phyloP scores from a whole-genome alignment of 2,329 filamentous ascomycete genomes.

The Amesomyces nigricolor region DNA sequence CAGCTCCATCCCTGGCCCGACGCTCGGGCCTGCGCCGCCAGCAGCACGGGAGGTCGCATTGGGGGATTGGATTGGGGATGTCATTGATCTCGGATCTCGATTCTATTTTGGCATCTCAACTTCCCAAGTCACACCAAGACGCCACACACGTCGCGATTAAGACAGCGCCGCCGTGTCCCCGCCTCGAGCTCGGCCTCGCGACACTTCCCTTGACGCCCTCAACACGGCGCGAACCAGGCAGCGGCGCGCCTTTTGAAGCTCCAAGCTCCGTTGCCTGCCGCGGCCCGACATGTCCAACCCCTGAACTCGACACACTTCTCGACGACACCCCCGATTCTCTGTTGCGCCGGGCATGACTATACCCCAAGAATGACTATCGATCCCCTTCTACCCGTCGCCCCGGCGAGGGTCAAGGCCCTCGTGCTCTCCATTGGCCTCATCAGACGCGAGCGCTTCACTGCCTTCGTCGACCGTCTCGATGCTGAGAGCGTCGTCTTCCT shows the following conservation, averaged over 20 bases:
- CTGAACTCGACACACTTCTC: constrained; percentile 4
- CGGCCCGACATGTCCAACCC: constrained; percentile 22
- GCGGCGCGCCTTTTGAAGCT: not conserved
- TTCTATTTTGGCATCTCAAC: not conserved
- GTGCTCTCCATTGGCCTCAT: constrained; percentile 84
- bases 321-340: not conserved
- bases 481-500: constrained; percentile 76
- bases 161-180: not conserved
- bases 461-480: constrained; percentile 72
- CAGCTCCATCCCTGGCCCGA: constrained; percentile 9
- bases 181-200: not conserved
- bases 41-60: not conserved
- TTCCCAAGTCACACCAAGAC: not conserved
- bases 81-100: not conserved
- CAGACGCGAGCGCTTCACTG: constrained; percentile 70
- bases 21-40: constrained; percentile 4
- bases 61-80: not conserved
- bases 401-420: constrained; percentile 82
- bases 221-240: constrained; percentile 2
- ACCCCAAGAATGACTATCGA: constrained; percentile 66
- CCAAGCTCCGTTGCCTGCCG: constrained; percentile 9
- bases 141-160: not conserved
- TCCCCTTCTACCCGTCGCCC: constrained; percentile 83
- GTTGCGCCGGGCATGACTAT: constrained; percentile 22
- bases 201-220: not conserved